Percentiles rank a stretch among this genome's conserved stretches.
phyloP scores from a whole-genome alignment of 164 flowering plant genomes.

The Berberis thunbergii region DNA sequence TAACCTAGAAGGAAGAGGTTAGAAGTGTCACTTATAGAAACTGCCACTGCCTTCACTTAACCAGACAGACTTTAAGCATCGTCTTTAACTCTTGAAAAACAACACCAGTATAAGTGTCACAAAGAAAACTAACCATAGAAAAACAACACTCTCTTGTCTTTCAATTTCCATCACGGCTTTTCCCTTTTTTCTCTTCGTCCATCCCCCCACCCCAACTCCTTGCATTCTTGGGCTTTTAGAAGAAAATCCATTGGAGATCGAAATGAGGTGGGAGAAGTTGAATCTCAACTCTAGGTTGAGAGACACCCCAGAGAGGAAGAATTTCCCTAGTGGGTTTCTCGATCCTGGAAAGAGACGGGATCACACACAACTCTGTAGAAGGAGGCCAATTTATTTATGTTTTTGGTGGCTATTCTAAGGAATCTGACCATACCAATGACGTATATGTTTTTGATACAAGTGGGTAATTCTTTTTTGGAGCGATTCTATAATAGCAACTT shows the following conservation, averaged over 20 bases:
- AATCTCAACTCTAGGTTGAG: constrained; percentile 11
- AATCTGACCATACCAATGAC: constrained; percentile 78
- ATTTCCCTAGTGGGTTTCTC: constrained; percentile 20
- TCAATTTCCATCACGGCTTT: too few relatives aligned
- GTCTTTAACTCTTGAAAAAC: too few relatives aligned
- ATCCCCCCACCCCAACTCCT: too few relatives aligned
- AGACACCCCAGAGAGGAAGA: constrained; percentile 22
- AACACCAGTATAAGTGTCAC: too few relatives aligned
- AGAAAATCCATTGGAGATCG: neutral
- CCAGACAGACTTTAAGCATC: too few relatives aligned
- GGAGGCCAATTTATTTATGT: constrained; percentile 78
- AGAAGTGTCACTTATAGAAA: too few relatives aligned
- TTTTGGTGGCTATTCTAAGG: constrained; percentile 85
- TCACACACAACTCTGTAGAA: constrained; percentile 83
- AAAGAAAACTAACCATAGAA: too few relatives aligned
- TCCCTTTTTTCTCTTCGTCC: too few relatives aligned
- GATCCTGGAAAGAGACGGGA: constrained; percentile 98
- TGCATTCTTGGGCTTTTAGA: neutral
- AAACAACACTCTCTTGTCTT: too few relatives aligned
- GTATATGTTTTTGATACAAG: constrained; percentile 89
- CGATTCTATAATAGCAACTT: too few relatives aligned
- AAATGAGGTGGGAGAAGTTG: constrained; percentile 34
- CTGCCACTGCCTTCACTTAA: too few relatives aligned
- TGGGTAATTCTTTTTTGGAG: constrained; percentile 12
- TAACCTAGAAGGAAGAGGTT: too few relatives aligned